A percentile compares a stretch with the other conserved stretches of the same genome.
These are phyloP conservation scores for Metarhizium rileyi DNA, from an alignment of 2,329 filamentous ascomycete genomes.

Conservation along the genomic window DNA sequence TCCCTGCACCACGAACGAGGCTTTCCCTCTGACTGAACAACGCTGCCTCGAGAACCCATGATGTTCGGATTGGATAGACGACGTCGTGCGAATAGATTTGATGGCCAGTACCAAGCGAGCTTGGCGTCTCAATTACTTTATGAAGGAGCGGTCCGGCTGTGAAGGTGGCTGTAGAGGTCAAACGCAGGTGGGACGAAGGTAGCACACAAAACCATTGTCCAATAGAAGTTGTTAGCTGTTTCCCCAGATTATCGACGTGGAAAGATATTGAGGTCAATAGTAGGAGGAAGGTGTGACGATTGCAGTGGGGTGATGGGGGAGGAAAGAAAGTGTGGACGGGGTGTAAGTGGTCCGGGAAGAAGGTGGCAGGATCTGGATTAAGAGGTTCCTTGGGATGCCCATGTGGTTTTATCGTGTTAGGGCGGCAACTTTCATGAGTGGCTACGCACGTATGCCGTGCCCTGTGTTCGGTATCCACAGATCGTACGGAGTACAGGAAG, in stretches of 20 bases:
- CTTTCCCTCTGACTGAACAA: conserved; percentile 20
- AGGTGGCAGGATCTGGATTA: background rate
- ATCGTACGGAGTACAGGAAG: background rate
- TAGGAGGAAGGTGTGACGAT: background rate
- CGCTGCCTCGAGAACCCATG: conserved; percentile 12
- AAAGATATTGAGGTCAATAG: background rate
- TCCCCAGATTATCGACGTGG: background rate
- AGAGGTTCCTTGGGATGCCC: background rate
- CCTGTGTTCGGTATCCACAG: background rate
- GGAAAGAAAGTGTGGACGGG: background rate
- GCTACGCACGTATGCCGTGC: background rate
- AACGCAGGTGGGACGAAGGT: background rate
- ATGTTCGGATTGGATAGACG: background rate
- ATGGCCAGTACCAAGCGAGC: background rate
- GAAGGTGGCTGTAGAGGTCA: conserved; percentile 4
- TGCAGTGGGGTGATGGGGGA: background rate
- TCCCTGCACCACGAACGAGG: conserved; percentile 39
- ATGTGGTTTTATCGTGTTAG: background rate
- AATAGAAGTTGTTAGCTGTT: background rate
- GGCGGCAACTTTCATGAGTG: conserved; percentile 1
- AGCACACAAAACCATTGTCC: conserved; percentile 9
- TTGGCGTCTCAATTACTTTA: background rate
- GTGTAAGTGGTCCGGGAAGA: background rate
- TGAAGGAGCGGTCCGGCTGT: conserved; percentile 5
- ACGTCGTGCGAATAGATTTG: background rate